phyloP scores from a whole-genome alignment of 2,329 filamentous ascomycete genomes.

The Beauveria asiatica region DNA sequence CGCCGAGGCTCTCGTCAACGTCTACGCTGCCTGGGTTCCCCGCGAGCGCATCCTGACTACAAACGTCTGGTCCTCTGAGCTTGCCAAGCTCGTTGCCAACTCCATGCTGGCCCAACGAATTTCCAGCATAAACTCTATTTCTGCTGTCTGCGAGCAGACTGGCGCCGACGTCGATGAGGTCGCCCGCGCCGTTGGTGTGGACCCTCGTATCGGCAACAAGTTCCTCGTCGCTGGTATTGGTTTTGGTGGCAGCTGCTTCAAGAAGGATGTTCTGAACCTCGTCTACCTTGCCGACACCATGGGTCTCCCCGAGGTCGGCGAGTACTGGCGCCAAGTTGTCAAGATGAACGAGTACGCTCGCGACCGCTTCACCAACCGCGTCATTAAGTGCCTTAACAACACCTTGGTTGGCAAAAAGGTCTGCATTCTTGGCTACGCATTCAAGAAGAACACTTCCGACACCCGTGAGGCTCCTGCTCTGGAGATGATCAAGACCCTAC shows the following conservation, averaged over 20 bases:
- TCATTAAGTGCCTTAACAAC: conserved; percentile 60
- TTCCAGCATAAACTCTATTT: conserved; percentile 72
- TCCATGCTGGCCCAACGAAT: conserved; percentile 74
- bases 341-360: conserved; percentile 71
- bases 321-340: conserved; percentile 68
- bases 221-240: conserved; percentile 69
- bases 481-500: conserved; percentile 56
- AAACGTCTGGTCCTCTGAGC: conserved; percentile 69
- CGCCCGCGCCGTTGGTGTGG: conserved; percentile 56
- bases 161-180: conserved; percentile 71
- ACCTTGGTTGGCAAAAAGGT: conserved; percentile 64
- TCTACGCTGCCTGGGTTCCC: conserved; percentile 67
- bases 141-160: conserved; percentile 69
- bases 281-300: conserved; percentile 65
- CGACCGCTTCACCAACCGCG: conserved; percentile 56
- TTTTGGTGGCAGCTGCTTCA: conserved; percentile 75
- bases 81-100: conserved; percentile 72
- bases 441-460: conserved; percentile 73
- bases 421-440: conserved; percentile 65
- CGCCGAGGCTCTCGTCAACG: conserved; percentile 51
- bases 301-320: conserved; percentile 60
- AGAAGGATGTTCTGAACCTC: conserved; percentile 69
- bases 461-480: conserved; percentile 63
- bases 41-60: conserved; percentile 58
- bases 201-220: conserved; percentile 62